Evolutionary conservation across 2,329 filamentous ascomycete species (phyloP), one percentile per base, ranked within the genome.

Genomic region (Penicillium sp.): DNA sequence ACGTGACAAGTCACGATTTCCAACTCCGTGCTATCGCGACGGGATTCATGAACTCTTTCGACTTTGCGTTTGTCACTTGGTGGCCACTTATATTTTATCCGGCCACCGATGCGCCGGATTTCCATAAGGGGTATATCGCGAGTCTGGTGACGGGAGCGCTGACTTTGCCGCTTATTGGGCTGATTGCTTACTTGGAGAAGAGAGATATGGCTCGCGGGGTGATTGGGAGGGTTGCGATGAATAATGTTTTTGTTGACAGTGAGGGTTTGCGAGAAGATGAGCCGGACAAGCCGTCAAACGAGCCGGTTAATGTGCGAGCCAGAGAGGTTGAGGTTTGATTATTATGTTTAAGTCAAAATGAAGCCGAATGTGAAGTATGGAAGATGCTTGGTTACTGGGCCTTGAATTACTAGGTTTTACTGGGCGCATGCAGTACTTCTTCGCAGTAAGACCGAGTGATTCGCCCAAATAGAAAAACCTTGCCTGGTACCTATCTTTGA

Each of bases 1-100:
- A 81, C 28, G 64, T 72, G 4, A 72, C 70, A 6, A 57, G 62
- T n/a, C 69, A 71, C 31, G 70, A 72, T 54, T 66, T 81, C 7
- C 78, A 80, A 43, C 70, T 81, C 2, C 71, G 78, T 0, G 78
- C 78, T 1, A 78, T 81, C 47, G 79, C 78, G 2, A 81, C 78
- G 0, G 77, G 77, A 0, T 78, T 77, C 50, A 78, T 78, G 76
- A 79, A 79, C 57, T 77, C 75, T 7, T 79, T 78, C 37, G 77
- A 79, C 54, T 79, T 78, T 60, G 76, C 75, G 0, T 79, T 78
- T 60, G 76, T 78, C 6, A 77, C 73, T 1, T 78, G 75, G 74
- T 78, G 76, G 75, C 75, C 75, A 0, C 59, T 78, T 6, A 69
- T 78, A 17, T 79, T 79, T 52, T 79, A 75, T 48, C 76, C 76